Conservation (phyloP, 2,329 filamentous ascomycete species). For the Ascochyta pisi region DNA sequence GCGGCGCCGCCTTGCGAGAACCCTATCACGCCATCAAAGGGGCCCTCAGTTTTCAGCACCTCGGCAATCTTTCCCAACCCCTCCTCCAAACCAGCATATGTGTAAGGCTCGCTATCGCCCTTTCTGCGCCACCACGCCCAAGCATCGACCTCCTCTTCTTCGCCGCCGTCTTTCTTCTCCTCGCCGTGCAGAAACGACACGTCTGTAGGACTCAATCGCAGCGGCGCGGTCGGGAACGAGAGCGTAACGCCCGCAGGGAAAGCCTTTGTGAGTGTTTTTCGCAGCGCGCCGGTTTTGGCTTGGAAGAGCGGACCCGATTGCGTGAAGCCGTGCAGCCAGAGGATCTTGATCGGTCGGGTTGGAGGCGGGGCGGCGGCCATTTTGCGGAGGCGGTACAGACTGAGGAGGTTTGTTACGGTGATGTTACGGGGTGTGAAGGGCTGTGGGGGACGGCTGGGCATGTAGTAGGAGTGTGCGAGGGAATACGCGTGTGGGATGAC, state of each 20-base stretch:
- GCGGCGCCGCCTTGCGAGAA: constrained; percentile 58
- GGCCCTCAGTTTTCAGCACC: constrained; percentile 38
- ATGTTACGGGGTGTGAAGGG: constrained; percentile 20
- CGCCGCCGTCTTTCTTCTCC: constrained; percentile 44
- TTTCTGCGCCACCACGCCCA: constrained; percentile 86
- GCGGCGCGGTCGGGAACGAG: constrained; percentile 57
- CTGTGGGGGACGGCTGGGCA: not conserved
- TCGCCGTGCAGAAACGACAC: constrained; percentile 59
- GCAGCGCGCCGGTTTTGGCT: constrained; percentile 84
- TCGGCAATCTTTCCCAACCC: constrained; percentile 69
- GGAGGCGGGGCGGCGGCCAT: constrained; percentile 43
- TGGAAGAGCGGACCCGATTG: constrained; percentile 87
- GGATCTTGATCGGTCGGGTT: constrained; percentile 51
- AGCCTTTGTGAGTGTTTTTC: constrained; percentile 78
- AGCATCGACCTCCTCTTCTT: constrained; percentile 66
- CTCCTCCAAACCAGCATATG: constrained; percentile 72
- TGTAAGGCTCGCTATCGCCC: constrained; percentile 55
- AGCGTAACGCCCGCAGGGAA: constrained; percentile 64
- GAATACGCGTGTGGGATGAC: not conserved
- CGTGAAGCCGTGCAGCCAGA: constrained; percentile 75
- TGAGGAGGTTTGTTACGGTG: constrained; percentile 23
- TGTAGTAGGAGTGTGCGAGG: not conserved
- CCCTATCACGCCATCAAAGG: constrained; percentile 47
- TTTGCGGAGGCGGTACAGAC: constrained; percentile 30
- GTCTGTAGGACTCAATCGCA: constrained; percentile 53